Evolutionary conservation across 1,284 basidiomycete species (phyloP), one percentile per base, ranked within the genome.

Genomic region (Fistulina hepatica): DNA sequence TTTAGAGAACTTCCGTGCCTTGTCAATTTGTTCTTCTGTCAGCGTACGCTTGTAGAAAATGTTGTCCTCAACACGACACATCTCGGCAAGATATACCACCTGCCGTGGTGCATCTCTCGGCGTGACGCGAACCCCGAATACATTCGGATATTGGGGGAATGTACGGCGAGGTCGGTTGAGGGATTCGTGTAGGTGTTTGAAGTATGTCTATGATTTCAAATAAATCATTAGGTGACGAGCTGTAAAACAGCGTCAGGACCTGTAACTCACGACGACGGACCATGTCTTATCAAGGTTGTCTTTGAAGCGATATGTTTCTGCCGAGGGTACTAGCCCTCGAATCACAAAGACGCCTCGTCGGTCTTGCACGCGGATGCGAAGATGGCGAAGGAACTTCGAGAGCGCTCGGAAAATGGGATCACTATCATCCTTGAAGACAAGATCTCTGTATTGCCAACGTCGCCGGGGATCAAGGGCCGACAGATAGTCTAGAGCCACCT

Each of bases 321-420:
- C n/a, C n/a, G n/a, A n/a, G n/a, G n/a, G n/a, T n/a, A n/a, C n/a
- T n/a, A n/a, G n/a, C n/a, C n/a, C n/a, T n/a, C n/a, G n/a, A n/a
- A n/a, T n/a, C n/a, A n/a, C n/a, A n/a, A n/a, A n/a, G n/a, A n/a
- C n/a, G n/a, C n/a, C n/a, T 40, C 45, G 0, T 39, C 41, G 4
- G 41, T 47, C n/a, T n/a, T n/a, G n/a, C n/a, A n/a, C n/a, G n/a
- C n/a, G n/a, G n/a, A n/a, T n/a, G n/a, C n/a, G n/a, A n/a, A n/a
- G n/a, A n/a, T n/a, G n/a, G n/a, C n/a, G 59, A 13, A 66, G 46
- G 40, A 60, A 58, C 1, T 36, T 44, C 23, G 56, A 54, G 5
- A 67, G 43, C 25, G 44, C 53, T 11, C 42, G 43, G 39, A 55
- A 56, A 2, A 53, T 39, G 0, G 41, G 34, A 21, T 52, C 23